Percentiles rank a stretch among this genome's conserved stretches.
phyloP scores from a whole-genome alignment of 306 rosid species.

The Senna tora region DNA sequence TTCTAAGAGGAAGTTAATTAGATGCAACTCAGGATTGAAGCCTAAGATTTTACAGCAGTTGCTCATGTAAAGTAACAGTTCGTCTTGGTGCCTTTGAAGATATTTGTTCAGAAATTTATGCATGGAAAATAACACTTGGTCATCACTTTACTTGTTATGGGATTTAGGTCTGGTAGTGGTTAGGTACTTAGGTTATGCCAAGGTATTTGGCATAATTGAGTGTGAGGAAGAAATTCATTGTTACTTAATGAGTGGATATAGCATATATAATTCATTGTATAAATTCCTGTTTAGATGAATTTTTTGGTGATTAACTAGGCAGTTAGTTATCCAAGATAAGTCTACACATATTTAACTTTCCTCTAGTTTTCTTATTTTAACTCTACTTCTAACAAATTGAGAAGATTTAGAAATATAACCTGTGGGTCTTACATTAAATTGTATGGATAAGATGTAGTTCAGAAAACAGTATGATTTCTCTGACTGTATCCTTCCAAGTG shows the following conservation, averaged over 20 bases:
- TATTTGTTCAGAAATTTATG: constrained; percentile 29
- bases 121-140: constrained; percentile 14
- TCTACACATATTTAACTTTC: constrained; percentile 5
- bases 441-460: constrained; percentile 35
- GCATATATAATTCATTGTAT: constrained; percentile 28
- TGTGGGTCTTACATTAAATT: constrained; percentile 26
- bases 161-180: neutral
- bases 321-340: constrained; percentile 35
- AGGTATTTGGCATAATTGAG: constrained; percentile 35
- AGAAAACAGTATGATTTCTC: neutral
- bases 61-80: constrained; percentile 32
- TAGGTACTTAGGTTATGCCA: constrained; percentile 33
- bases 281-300: constrained; percentile 37
- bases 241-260: constrained; percentile 28
- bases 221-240: constrained; percentile 34
- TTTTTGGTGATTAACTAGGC: constrained; percentile 37
- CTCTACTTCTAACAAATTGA: constrained; percentile 29
- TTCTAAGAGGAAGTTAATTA: constrained; percentile 50
- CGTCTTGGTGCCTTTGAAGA: constrained; percentile 32
- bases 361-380: constrained; percentile 29
- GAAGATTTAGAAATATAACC: constrained; percentile 32
- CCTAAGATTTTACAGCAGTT: constrained; percentile 39
- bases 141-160: constrained; percentile 16
- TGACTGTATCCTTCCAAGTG: constrained; percentile 11
- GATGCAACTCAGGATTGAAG: constrained; percentile 36